Evolutionary conservation across 805 yeast genomes (phyloP).

Genomic region (Hanseniaspora vineae): DNA sequence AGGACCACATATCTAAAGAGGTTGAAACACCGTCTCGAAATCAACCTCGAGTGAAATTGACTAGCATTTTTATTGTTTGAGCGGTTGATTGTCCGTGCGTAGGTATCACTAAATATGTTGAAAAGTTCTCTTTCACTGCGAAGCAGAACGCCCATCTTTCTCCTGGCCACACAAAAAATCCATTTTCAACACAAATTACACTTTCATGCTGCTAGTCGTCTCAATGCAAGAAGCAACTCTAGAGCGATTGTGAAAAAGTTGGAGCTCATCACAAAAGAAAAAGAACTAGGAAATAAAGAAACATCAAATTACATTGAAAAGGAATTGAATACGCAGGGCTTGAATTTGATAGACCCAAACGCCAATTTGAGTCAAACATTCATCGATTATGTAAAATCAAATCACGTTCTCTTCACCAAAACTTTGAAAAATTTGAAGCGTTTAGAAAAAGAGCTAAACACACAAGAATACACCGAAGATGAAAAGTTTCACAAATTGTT

Average conservation of each 20-base stretch:
- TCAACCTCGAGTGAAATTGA: too few relatives aligned
- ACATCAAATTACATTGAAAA: not conserved
- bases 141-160: too few relatives aligned
- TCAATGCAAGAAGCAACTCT: not conserved
- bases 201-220: too few relatives aligned
- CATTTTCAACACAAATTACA: not conserved
- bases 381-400: slow-evolving; percentile 14
- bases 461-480: slow-evolving; percentile 2
- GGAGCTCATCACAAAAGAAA: not conserved
- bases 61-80: too few relatives aligned
- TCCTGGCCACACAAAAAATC: too few relatives aligned
- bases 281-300: not conserved
- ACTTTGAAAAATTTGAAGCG: slow-evolving; percentile 12
- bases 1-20: too few relatives aligned
- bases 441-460: slow-evolving; percentile 5
- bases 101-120: too few relatives aligned
- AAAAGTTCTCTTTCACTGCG: too few relatives aligned
- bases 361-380: slow-evolving; percentile 9
- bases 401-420: slow-evolving; percentile 15
- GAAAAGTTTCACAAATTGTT: slow-evolving; percentile 7
- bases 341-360: slow-evolving; percentile 8
- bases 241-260: not conserved
- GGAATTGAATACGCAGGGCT: slow-evolving; percentile 7
- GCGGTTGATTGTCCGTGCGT: too few relatives aligned
- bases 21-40: too few relatives aligned